These are phyloP conservation scores for Annona squamosa DNA, from an alignment of 164 flowering plant genomes.

Conservation along the genomic window DNA sequence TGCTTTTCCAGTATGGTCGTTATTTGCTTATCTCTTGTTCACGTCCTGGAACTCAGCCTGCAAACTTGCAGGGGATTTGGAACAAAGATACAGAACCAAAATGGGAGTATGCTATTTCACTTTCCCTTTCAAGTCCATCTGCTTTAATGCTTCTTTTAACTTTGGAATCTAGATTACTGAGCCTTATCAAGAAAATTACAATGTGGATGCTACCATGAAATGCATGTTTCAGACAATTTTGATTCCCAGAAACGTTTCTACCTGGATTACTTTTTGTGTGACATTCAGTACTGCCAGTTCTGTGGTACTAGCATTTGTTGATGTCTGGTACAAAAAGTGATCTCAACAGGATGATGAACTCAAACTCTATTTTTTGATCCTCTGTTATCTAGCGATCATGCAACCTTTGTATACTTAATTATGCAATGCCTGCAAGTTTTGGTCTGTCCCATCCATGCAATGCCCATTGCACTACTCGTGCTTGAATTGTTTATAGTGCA, in stretches of 20 bases:
- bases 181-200: not conserved
- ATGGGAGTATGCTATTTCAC: slow-evolving; percentile 75
- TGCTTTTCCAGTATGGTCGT: slow-evolving; percentile 87
- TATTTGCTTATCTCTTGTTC: slow-evolving; percentile 90
- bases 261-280: not conserved
- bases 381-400: not conserved
- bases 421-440: not conserved
- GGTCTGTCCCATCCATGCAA: not conserved
- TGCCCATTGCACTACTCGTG: not conserved
- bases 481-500: not conserved
- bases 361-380: not conserved
- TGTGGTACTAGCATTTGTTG: not conserved
- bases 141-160: not conserved
- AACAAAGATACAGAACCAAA: slow-evolving; percentile 70
- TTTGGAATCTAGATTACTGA: not conserved
- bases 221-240: not conserved
- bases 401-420: not conserved
- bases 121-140: not conserved
- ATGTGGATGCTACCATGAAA: not conserved
- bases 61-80: slow-evolving; percentile 96
- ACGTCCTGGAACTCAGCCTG: slow-evolving; percentile 81
- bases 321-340: not conserved
- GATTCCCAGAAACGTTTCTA: not conserved
- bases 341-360: not conserved
- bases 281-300: not conserved